Percentiles rank a stretch among this genome's conserved stretches.
These are phyloP conservation scores for Suhomyces prunicola DNA, from an alignment of 805 yeast species.

Conservation along the genomic window DNA sequence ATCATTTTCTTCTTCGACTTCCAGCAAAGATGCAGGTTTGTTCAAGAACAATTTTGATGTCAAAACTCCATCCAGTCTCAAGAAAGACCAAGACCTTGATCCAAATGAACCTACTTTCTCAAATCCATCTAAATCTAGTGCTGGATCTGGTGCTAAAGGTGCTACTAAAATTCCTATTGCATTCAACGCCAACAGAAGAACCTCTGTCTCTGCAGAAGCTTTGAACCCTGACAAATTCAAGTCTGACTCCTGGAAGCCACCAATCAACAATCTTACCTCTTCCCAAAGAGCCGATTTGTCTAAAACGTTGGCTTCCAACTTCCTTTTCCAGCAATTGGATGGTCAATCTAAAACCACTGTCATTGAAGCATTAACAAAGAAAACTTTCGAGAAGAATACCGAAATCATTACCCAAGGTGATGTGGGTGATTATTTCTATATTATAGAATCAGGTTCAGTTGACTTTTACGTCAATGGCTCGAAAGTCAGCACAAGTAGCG, in stretches of 20 bases:
- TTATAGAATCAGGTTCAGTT: conserved; percentile 80
- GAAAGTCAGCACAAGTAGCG: conserved; percentile 70
- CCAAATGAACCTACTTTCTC: conserved; percentile 15
- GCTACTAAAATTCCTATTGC: conserved; percentile 47
- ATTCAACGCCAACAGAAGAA: conserved; percentile 79
- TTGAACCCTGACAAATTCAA: conserved; percentile 69
- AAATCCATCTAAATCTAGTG: conserved; percentile 10
- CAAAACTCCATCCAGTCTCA: conserved; percentile 9
- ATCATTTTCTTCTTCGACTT: conserved; percentile 8
- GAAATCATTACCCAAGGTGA: conserved; percentile 87
- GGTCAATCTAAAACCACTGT: conserved; percentile 73
- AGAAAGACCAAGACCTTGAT: conserved; percentile 7
- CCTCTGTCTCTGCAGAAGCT: conserved; percentile 88
- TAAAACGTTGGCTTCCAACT: conserved; percentile 72
- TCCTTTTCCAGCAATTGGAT: conserved; percentile 81
- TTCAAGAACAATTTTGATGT: conserved; percentile 15
- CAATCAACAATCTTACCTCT: conserved; percentile 57
- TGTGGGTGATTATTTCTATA: conserved; percentile 89
- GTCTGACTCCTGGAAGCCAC: conserved; percentile 69
- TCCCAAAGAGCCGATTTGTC: conserved; percentile 69
- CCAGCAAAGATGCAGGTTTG: conserved; percentile 7
- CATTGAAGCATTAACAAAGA: conserved; percentile 79
- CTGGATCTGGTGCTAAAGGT: conserved; percentile 22
- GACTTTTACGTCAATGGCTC: conserved; percentile 72
- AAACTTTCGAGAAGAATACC: conserved; percentile 53